Evolutionary conservation across 768 basidiomycete genomes (phyloP), one percentile per base, ranked within the genome.

Genomic region (Rhizopogon vesiculosus): DNA sequence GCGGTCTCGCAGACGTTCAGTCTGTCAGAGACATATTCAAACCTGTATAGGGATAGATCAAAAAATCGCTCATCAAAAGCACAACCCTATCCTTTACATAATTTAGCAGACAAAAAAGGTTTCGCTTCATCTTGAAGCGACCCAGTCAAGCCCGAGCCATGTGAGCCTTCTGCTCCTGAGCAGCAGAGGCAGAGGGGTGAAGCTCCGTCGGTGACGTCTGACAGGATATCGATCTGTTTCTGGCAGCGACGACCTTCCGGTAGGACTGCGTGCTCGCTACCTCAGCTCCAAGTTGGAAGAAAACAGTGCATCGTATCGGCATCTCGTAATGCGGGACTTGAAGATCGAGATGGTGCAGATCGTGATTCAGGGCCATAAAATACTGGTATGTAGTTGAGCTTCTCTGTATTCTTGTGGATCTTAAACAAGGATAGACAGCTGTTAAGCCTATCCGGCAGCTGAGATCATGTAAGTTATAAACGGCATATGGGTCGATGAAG

Each of bases 231-330:
- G 25, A 35, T 49, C 13, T 15, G 18, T 19, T 22, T 33, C 41
- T 35, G 4, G 50, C 43, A 42, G 54, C 61, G 19, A 59, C 46
- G 45, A 3, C 28, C 49, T 43, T 45, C 33, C 15, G 2, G 38
- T 61, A 85, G 83, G 86, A 22, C 22, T 22, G 22, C 57, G 87
- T 89, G 56, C 76, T 89, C 50, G 83, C 81, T 45, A 85, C 87
- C 45, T 85, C 84, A 94, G 45, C 93, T 91, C 45, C 89, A 93
- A 59, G 95, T 98, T 70, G 92, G 91, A 4, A 49, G 48, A 49
- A 33, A 49, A 57, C 85, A 91, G 61, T 89, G 93, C 91, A 88
- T 98, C 62, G 95, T 97, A 10, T 94, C 92, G 10, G 96, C 97
- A 50, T 87, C 86, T 38, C 98, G 98, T 74, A 97, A 99, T 96